Evolutionary conservation across 148 eudicot species (phyloP).

Genomic region (Tetragonia tetragonoides): DNA sequence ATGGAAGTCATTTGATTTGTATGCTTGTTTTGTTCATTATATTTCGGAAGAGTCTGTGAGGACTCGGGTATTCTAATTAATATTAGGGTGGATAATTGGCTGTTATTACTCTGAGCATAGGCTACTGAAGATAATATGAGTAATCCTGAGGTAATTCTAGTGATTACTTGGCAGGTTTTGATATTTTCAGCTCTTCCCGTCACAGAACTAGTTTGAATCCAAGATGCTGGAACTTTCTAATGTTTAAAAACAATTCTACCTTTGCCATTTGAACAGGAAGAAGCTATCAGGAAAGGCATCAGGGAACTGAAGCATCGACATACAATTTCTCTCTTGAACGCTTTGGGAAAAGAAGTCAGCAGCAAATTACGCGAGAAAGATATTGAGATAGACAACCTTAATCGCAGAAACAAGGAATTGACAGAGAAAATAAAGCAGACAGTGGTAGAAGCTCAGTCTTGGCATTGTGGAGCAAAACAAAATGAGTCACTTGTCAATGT

Average conservation of each 20-base stretch:
- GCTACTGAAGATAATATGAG: no score
- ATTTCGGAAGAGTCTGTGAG: no score
- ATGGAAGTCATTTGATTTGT: no score
- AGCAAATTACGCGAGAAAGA: conserved; percentile 41
- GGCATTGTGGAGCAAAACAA: conserved; percentile 42
- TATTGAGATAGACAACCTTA: conserved; percentile 38
- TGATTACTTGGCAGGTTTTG: no score
- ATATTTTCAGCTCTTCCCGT: no score
- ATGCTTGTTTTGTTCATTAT: no score
- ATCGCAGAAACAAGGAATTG: conserved; percentile 43
- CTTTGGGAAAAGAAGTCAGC: conserved; percentile 35
- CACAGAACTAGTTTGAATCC: not conserved
- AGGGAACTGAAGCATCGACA: conserved; percentile 39
- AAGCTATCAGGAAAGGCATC: conserved; percentile 38
- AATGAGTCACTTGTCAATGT: conserved; percentile 38
- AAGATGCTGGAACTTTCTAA: not conserved
- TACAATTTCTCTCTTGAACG: conserved; percentile 29
- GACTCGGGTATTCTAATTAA: no score
- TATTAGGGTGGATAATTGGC: no score
- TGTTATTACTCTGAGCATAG: no score
- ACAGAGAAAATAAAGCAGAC: conserved; percentile 37
- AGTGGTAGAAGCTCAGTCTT: conserved; percentile 31
- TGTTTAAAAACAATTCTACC: not conserved
- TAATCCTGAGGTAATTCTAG: no score
- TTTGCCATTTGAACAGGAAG: conserved; percentile 32